Evolutionary conservation across 805 yeast species (phyloP), one percentile per base, ranked within the genome.

Genomic region (Ascoidea asiatica): DNA sequence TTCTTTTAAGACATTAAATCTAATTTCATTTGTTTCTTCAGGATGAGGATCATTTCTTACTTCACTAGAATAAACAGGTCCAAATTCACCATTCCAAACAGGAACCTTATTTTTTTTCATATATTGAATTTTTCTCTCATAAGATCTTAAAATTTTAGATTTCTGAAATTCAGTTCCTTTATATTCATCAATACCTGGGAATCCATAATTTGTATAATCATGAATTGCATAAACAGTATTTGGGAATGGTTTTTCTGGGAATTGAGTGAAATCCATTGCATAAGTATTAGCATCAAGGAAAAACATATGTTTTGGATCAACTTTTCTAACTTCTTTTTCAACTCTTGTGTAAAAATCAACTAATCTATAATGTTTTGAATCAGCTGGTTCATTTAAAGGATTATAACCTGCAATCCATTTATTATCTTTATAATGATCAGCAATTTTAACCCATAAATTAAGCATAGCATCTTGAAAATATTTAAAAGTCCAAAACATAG

Each of bases 41-140:
- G 61, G 57, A 44, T 67, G 57, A 1, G 46, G 43, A 50, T 69
- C 73, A 19, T 73, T 73, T 44, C 75, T 58, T 21, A 55, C 59
- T 21, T 62, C 55, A 11, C 70, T 60, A 17, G 72, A 66, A 52
- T 69, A 69, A 35, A 72, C 73, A 6, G 76, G 74, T 33, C 77
- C 74, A 53, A 71, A 69, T 54, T 72, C 73, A 23, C 76, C 76
- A 53, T 70, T 69, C 77, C 77, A 72, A 18, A 71, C 73, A 2
- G 77, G 75, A 7, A 70, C 72, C 13, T 62, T 53, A 47, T 59
- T 52, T 36, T 60, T 49, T 37, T 50, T 51, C 66, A 67, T 67
- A 54, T 61, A 67, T 48, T 68, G 67, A 47, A 70, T 53, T 53
- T 72, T 72, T 42, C 73, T 65, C n/a, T n/a, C n/a, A n/a, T n/a